Evolutionary conservation across 176 grass and related monocot species (phyloP).

Genomic region (Oryza rufipogon): DNA sequence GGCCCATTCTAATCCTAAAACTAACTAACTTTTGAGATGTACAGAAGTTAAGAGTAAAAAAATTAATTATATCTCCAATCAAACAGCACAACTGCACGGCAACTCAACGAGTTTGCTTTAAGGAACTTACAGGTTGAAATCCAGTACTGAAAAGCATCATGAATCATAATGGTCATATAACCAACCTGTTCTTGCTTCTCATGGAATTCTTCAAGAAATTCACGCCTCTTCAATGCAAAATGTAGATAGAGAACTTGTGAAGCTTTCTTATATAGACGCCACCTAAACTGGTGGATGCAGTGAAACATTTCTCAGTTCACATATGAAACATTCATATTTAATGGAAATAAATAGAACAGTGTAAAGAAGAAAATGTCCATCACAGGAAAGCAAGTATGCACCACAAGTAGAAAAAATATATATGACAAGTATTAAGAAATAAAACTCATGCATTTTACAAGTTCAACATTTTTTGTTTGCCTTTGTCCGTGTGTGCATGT

Average conservation of each 20-base stretch:
- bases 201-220: constrained; percentile 92
- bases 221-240: constrained; percentile 87
- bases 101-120: neutral
- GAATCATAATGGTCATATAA: constrained; percentile 15
- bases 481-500: neutral
- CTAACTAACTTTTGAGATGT: neutral
- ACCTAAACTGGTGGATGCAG: constrained; percentile 90
- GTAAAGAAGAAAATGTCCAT: neutral
- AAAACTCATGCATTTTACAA: neutral
- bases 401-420: neutral
- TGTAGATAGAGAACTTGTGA: constrained; percentile 94
- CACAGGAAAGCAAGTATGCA: constrained; percentile 19
- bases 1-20: neutral
- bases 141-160: neutral
- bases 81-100: neutral
- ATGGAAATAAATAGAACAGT: constrained; percentile 24
- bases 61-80: neutral
- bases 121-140: constrained; percentile 21
- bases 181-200: constrained; percentile 98
- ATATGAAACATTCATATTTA: constrained; percentile 21
- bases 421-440: constrained; percentile 5
- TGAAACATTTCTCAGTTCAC: constrained; percentile 52
- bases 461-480: neutral
- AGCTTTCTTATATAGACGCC: constrained; percentile 96
- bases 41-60: neutral